Conservation (phyloP, 148 eudicot species). For the Amaranthus cruentus region DNA sequence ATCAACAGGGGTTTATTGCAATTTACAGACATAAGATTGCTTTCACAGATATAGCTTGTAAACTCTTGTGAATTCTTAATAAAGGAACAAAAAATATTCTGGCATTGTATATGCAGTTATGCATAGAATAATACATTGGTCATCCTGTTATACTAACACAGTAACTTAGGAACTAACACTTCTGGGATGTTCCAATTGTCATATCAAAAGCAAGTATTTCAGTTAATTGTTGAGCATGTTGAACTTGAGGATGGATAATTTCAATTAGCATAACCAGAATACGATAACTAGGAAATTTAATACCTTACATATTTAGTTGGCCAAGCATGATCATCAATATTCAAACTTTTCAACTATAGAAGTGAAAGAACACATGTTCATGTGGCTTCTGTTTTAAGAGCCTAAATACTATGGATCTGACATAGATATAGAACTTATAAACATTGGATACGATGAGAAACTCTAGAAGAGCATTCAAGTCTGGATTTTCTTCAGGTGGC, state of each 20-base stretch:
- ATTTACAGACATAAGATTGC: background rate
- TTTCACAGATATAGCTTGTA: background rate
- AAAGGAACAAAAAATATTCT: background rate
- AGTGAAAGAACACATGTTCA: background rate
- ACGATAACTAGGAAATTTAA: background rate
- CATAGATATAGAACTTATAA: background rate
- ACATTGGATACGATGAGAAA: conserved; percentile 55
- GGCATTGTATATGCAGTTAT: background rate
- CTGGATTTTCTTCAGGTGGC: conserved; percentile 34
- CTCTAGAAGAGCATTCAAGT: conserved; percentile 47
- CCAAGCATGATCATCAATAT: background rate
- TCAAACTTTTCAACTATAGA: background rate
- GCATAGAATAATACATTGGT: no score
- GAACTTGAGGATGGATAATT: background rate
- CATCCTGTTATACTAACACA: no score
- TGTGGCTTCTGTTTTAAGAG: background rate
- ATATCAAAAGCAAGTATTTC: background rate
- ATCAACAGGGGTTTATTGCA: background rate
- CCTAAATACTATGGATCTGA: background rate
- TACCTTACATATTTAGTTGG: background rate
- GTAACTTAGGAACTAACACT: no score
- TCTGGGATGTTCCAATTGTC: no score
- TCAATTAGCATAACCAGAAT: background rate
- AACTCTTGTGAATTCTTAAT: background rate
- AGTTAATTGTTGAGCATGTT: background rate